Base-by-base conservation (phyloP, 2,329 filamentous ascomycete genomes). In the Calonectria hawksworthii region DNA sequence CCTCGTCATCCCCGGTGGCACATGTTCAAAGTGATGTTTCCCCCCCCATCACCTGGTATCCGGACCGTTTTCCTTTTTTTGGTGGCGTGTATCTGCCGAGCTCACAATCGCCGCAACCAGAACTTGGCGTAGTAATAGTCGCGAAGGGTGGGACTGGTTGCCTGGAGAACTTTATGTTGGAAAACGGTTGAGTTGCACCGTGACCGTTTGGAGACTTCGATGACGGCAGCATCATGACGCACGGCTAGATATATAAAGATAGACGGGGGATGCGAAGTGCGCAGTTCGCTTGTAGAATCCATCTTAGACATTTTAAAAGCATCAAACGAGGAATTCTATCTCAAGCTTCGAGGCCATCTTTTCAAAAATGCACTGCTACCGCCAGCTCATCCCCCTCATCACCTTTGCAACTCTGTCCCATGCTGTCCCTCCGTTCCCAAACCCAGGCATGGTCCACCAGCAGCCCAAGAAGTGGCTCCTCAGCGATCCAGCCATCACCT, bases 81-180 rank as follows among this genome's bases (percentile, higher is more conserved):
- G 23, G 28, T 18, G 28, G 18, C 11, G 47, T 54, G 47, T 28
- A 68, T 68, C 65, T 54, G 50, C 50, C 65, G 50, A 54, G 28
- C 30, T 54, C 44, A 41, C 65, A 51, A 38, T 34, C 18, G 16
- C 69, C 69, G 69, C 69, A 72, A 56, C 28, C 18, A 36, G 51
- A 32, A 28, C 68, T 70, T 16, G 68, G 56, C 44, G 34, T 65
- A 59, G 68, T 47, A 64, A 70, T 70, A 59, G n/a, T n/a, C 32
- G 68, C 68, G 68, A 70, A 64, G 47, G 44, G 68, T 70, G 28
- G 68, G 68, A 70, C 68, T 65, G 44, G 56, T 34, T 69, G 56
- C 56, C 41, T 54, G 50, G 63, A 50, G 30, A 28, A 50, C 50
- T 54, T 23, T 30, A 18, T 66, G 11, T 5, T 11, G 3, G 23